Percentiles rank a stretch among this genome's conserved stretches.
These are phyloP conservation scores for Pichia occidentalis DNA, from an alignment of 805 yeast genomes.

Conservation along the genomic window DNA sequence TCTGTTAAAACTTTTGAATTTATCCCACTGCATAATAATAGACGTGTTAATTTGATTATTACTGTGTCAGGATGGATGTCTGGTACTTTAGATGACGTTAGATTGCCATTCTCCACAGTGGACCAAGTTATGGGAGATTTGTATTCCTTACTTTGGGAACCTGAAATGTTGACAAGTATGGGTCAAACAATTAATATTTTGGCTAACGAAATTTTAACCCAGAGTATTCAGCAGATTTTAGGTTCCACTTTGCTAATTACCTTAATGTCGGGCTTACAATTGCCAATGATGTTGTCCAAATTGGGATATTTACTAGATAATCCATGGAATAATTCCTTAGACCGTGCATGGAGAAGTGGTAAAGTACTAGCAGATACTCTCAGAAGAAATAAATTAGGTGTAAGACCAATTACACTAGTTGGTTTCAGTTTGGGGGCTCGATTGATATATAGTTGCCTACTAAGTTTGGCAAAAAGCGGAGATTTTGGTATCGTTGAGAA, in stretches of 20 bases:
- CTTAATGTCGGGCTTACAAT: conserved; percentile 85
- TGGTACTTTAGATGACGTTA: conserved; percentile 88
- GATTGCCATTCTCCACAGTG: conserved; percentile 92
- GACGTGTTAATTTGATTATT: conserved; percentile 76
- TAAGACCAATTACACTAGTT: conserved; percentile 82
- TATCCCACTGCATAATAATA: conserved; percentile 85
- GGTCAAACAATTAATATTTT: conserved; percentile 93
- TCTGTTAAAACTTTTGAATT: conserved; percentile 92
- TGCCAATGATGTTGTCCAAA: conserved; percentile 88
- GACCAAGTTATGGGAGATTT: conserved; percentile 98
- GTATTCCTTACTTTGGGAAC: conserved; percentile 92
- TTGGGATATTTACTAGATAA: conserved; percentile 85
- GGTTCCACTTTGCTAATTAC: conserved; percentile 89
- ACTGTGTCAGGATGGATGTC: conserved; percentile 98
- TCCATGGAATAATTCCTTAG: conserved; percentile 97
- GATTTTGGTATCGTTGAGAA: conserved; percentile 87
- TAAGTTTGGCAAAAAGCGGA: conserved; percentile 78
- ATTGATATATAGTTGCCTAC: conserved; percentile 80
- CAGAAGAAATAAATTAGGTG: conserved; percentile 81
- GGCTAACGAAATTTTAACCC: conserved; percentile 89
- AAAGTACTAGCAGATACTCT: conserved; percentile 84
- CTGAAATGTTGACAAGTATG: conserved; percentile 90
- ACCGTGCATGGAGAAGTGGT: conserved; percentile 97
- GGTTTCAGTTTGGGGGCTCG: conserved; percentile 95
- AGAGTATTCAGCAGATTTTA: conserved; percentile 88